A percentile compares a stretch with the other conserved stretches of the same genome.
Evolutionary conservation across 2,329 filamentous ascomycete species (phyloP).

Genomic region (Coleophoma crateriformis): DNA sequence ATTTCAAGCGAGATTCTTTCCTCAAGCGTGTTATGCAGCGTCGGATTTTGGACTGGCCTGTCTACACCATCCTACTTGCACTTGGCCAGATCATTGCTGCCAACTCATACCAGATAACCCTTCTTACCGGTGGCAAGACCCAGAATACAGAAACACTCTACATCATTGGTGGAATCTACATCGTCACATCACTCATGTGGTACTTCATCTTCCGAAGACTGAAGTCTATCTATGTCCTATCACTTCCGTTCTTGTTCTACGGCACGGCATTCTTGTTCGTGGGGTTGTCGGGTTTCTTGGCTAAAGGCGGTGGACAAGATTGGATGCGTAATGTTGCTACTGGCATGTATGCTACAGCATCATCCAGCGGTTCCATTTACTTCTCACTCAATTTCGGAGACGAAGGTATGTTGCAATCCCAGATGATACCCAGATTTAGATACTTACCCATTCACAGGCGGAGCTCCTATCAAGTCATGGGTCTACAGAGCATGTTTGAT

Average conservation of each 20-base stretch:
- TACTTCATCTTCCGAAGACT: slow-evolving; percentile 55
- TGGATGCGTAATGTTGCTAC: slow-evolving; percentile 57
- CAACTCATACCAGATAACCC: slow-evolving; percentile 62
- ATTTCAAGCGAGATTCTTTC: background rate
- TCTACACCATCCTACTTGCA: slow-evolving; percentile 55
- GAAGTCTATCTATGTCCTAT: slow-evolving; percentile 50
- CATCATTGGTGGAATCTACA: slow-evolving; percentile 52
- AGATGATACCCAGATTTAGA: background rate
- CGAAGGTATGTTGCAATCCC: slow-evolving; percentile 39
- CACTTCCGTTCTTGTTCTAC: slow-evolving; percentile 56
- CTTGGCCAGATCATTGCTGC: slow-evolving; percentile 55
- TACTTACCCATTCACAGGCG: slow-evolving; percentile 28
- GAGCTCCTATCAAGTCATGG: slow-evolving; percentile 56
- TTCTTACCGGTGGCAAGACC: slow-evolving; percentile 57
- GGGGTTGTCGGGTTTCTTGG: slow-evolving; percentile 48
- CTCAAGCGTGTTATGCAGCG: slow-evolving; percentile 39
- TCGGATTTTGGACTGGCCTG: slow-evolving; percentile 56
- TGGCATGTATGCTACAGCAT: slow-evolving; percentile 54
- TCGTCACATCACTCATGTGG: slow-evolving; percentile 53
- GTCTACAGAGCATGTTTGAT: slow-evolving; percentile 60
- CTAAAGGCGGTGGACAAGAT: slow-evolving; percentile 31
- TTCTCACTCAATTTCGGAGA: slow-evolving; percentile 63
- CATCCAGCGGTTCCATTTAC: slow-evolving; percentile 56
- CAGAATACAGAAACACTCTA: slow-evolving; percentile 54
- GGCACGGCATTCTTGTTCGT: slow-evolving; percentile 56